phyloP scores from a whole-genome alignment of 225 moss, liverwort and hornwort species.

The Anthoceros angustus region DNA sequence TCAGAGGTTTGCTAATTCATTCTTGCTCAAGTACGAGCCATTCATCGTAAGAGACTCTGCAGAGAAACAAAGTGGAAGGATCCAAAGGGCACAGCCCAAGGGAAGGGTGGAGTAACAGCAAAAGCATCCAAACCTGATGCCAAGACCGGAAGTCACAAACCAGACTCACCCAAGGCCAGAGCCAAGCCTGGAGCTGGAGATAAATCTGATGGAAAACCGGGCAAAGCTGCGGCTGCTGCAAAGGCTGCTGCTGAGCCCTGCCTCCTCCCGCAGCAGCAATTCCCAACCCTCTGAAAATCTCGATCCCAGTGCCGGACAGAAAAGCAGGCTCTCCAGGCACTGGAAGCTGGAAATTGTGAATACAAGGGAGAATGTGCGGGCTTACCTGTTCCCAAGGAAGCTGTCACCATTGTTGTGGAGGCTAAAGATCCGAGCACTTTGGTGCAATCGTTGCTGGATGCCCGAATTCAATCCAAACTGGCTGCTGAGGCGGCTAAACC shows the following conservation, averaged over 20 bases:
- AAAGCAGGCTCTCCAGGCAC: background rate
- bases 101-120: background rate
- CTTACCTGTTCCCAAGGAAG: background rate
- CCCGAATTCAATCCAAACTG: background rate
- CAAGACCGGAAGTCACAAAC: background rate
- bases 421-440: background rate
- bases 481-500: background rate
- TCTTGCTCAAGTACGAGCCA: background rate
- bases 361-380: background rate
- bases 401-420: background rate
- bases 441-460: conserved; percentile 2
- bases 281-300: background rate
- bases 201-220: background rate
- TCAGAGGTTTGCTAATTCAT: background rate
- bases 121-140: background rate
- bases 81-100: background rate
- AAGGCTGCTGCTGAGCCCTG: too few species aligned
- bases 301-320: too few species aligned
- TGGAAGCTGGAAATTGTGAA: background rate
- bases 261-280: background rate
- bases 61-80: background rate
- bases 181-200: background rate
- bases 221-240: background rate
- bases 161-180: background rate
- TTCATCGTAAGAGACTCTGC: background rate